Base-by-base conservation (phyloP, 768 basidiomycete species). In the Cubamyces lactineus region DNA sequence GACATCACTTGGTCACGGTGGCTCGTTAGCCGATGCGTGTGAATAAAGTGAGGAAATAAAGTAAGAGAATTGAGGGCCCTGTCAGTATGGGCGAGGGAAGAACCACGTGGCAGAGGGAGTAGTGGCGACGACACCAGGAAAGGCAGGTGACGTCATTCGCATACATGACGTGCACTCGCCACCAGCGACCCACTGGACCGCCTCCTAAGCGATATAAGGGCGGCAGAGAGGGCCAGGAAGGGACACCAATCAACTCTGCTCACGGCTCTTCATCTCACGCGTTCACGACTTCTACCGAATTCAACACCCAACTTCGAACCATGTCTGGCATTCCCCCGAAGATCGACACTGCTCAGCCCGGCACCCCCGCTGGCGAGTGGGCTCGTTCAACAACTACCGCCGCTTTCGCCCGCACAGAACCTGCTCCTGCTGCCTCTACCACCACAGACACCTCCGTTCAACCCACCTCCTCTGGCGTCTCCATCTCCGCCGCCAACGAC, bases 351-450 rank as follows among this genome's bases (percentile, higher is more conserved):
- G 45, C 66, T 9, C 56, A 61, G 43, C 58, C 67, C 40, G 67
- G 67, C 42, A 69, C 64, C 38, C 68, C 68, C 41, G 40, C 68
- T 0, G 21, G 50, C 30, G 68, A 69, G 40, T 67, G 68, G 68
- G 68, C 68, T 6, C 60, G 51, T 23, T 59, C 66, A 1, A 69
- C 66, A 11, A 65, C 68, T 19, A 66, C 68, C 48, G 65, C 68
- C 34, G 67, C 67, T 8, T 63, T 68, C 39, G 50, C 59, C 13
- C 63, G 61, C 52, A 42, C 57, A 24, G 63, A 67, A 12, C 53
- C 57, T 19, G 66, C 63, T 2, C 63, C 66, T 24, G 61, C 60
- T 16, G 19, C 53, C 17, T 4, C 51, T n/a, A 30, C 46, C 38
- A 13, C 46, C 17, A 34, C 12, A 28, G 7, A 15, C 47, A 48